phyloP scores from a whole-genome alignment of 768 basidiomycete species.

The Thelephora aurantiotincta region DNA sequence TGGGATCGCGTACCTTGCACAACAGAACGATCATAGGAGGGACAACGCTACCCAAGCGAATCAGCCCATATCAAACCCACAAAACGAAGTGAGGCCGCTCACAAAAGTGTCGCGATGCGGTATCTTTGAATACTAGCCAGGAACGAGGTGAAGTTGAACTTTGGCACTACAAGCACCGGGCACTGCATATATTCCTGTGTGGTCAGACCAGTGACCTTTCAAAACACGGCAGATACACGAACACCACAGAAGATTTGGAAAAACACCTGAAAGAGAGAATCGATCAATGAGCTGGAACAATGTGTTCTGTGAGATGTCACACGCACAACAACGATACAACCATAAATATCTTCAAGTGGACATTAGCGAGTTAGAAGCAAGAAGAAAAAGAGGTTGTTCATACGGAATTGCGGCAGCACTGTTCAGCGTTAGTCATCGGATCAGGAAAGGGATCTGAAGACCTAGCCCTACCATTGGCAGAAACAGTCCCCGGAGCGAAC shows the following conservation, averaged over 20 bases:
- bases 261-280: too few relatives aligned
- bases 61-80: not conserved
- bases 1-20: not conserved
- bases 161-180: slow-evolving; percentile 16
- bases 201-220: too few relatives aligned
- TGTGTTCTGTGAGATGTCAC: too few relatives aligned
- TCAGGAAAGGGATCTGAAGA: too few relatives aligned
- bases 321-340: slow-evolving; percentile 14
- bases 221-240: too few relatives aligned
- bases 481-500: too few relatives aligned
- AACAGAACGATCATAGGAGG: slow-evolving; percentile 39
- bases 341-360: slow-evolving; percentile 28
- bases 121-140: slow-evolving; percentile 21
- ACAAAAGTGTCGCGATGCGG: slow-evolving; percentile 18
- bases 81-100: slow-evolving; percentile 1
- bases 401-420: slow-evolving; percentile 19
- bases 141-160: slow-evolving; percentile 16
- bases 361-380: not conserved
- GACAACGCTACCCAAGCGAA: slow-evolving; percentile 29
- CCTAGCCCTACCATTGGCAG: too few relatives aligned
- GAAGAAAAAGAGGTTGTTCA: not conserved
- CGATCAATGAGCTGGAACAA: too few relatives aligned
- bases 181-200: slow-evolving; percentile 5
- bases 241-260: too few relatives aligned
- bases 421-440: not conserved